A percentile compares a stretch with the other conserved stretches of the same genome.
Evolutionary conservation across 495 filamentous ascomycete species (phyloP).

Genomic region (Letharia columbiana): DNA sequence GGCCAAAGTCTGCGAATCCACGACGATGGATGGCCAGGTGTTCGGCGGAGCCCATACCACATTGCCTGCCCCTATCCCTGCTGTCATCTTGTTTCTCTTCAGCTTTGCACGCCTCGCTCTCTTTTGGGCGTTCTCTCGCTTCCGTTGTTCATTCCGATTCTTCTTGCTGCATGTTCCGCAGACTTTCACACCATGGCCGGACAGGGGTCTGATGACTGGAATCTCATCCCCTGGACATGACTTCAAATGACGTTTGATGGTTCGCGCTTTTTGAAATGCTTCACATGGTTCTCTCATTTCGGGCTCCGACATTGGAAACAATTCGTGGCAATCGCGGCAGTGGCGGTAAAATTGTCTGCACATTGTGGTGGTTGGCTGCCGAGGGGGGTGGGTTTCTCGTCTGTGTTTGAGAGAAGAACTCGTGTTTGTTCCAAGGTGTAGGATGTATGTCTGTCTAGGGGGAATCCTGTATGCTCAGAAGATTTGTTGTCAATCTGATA

Average conservation of each 20-base stretch:
- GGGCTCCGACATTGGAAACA: background rate
- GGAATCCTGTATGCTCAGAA: background rate
- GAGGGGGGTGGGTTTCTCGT: background rate
- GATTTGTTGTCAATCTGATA: background rate
- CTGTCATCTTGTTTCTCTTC: conserved; percentile 2
- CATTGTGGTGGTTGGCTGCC: background rate
- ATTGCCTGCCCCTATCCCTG: background rate
- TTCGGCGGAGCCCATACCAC: background rate
- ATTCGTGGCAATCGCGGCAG: background rate
- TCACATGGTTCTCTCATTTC: background rate
- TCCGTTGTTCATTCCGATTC: background rate
- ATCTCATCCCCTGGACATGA: background rate
- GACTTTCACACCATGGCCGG: background rate
- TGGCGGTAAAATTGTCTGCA: background rate
- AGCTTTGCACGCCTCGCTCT: background rate
- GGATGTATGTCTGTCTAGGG: background rate
- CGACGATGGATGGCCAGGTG: background rate
- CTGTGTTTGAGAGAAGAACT: background rate
- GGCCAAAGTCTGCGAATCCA: background rate
- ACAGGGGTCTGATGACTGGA: background rate
- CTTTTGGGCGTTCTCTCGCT: background rate
- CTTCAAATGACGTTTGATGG: background rate
- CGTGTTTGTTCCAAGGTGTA: background rate
- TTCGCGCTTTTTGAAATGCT: background rate
- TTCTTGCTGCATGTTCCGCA: background rate